These are phyloP conservation scores for Hygrophorus pudorinus DNA, from an alignment of 768 basidiomycete species.

Conservation along the genomic window DNA sequence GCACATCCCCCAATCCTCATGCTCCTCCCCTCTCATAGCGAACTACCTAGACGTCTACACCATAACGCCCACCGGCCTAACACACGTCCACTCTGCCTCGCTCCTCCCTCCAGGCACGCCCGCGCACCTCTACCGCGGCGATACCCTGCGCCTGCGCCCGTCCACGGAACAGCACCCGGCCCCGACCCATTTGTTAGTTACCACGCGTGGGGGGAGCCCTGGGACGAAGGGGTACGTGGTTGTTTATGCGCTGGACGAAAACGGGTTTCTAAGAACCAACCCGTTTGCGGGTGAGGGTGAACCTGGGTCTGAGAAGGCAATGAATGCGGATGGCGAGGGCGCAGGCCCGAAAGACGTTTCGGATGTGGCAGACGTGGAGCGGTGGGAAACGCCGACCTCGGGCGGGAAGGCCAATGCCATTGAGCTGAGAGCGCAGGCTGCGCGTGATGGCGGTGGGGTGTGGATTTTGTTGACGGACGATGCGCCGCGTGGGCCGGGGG, in stretches of 20 bases:
- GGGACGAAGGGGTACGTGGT: constrained; percentile 36
- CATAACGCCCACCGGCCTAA: too few species aligned
- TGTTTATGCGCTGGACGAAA: constrained; percentile 29
- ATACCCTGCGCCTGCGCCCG: constrained; percentile 35
- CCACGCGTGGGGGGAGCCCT: too few species aligned
- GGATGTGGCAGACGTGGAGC: too few species aligned
- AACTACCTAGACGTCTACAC: constrained; percentile 37
- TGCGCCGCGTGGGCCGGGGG: too few species aligned
- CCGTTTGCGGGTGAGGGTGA: too few species aligned
- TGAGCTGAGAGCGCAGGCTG: too few species aligned
- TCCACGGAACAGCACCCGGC: constrained; percentile 24
- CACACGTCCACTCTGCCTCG: constrained; percentile 15
- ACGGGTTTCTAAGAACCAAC: constrained; percentile 37
- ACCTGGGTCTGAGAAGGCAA: too few species aligned
- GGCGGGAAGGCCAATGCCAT: too few species aligned
- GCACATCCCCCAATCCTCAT: background rate
- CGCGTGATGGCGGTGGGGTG: too few species aligned
- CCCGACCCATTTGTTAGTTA: constrained; percentile 29
- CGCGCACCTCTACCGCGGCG: constrained; percentile 27
- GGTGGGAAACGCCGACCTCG: too few species aligned
- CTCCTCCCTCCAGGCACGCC: constrained; percentile 13
- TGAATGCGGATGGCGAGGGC: constrained; percentile 43
- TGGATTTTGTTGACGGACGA: too few species aligned
- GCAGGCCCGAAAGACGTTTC: constrained; percentile 21
- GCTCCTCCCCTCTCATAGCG: constrained; percentile 18